Base-by-base conservation (phyloP, 106 monocot species). In the Xerophyta viscosa region DNA sequence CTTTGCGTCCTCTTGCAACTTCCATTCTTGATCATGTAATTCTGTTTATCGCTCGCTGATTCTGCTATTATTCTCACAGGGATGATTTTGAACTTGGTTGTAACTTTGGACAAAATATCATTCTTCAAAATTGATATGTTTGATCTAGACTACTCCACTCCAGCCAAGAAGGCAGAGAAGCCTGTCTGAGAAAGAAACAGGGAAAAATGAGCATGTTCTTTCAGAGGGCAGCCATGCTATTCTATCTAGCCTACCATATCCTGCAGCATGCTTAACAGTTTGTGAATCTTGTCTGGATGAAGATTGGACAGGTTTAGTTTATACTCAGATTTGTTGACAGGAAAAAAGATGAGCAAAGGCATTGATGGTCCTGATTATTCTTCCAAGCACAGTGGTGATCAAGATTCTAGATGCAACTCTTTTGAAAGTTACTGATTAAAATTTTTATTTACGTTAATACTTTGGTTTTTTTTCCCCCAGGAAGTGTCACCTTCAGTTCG, bases 81-180 rank as follows among this genome's bases (percentile, higher is more conserved):
- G 96, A 85, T 69, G 77, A 82, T 41, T 82, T 89, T 37, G 89
- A 79, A 61, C 66, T 96, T 51, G 82, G 71, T 68, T 70, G 74
- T 21, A 78, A 71, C 60, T 96, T n/a, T 96, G 68, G 88, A 56
- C 46, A 96, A 96, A 52, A 30, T 96, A 30, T 44, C 82, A 57
- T 82, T 84, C n/a, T 96, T 96, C 66, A 78, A 82, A 62, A 65
- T 94, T 69, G 81, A 88, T 56, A 80, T 85, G 69, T 43, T 84
- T 55, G 84, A 89, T 56, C 52, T 96, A 51, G 85, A 89, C 70
- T 89, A 89, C 44, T 70, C 84, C 46, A 76, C 71, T 31, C 79
- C 80, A 20, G 23, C 23, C 3, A 86, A 66, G 70, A 96, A 73
- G 39, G 50, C 51, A 31, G 69, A 69, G 20, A 81, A 75, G 63